Percentiles rank a stretch among this genome's conserved stretches.
Evolutionary conservation across 306 rosid species (phyloP).

Genomic region (Cicer chorassanicum): DNA sequence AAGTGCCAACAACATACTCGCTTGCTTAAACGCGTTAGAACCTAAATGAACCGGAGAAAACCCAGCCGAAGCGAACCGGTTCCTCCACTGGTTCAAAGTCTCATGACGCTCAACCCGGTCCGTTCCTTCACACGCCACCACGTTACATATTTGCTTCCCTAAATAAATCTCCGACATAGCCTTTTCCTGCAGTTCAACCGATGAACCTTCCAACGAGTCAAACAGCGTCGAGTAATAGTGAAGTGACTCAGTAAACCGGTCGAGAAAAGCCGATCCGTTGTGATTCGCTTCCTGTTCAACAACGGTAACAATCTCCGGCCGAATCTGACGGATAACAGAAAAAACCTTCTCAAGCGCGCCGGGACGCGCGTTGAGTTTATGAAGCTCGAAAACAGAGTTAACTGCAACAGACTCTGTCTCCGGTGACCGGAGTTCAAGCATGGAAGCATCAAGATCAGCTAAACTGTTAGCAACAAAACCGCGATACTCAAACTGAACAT

Average conservation of each 20-base stretch:
- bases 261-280: slow-evolving; percentile 66
- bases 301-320: slow-evolving; percentile 80
- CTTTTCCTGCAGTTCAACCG: slow-evolving; percentile 65
- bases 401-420: slow-evolving; percentile 81
- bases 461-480: slow-evolving; percentile 85
- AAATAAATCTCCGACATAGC: slow-evolving; percentile 81
- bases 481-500: slow-evolving; percentile 78
- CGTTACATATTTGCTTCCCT: slow-evolving; percentile 89
- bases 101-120: slow-evolving; percentile 94
- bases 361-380: slow-evolving; percentile 72
- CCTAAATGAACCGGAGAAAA: slow-evolving; percentile 76
- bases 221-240: slow-evolving; percentile 90
- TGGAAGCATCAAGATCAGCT: slow-evolving; percentile 86
- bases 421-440: slow-evolving; percentile 78
- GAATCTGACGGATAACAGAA: slow-evolving; percentile 68
- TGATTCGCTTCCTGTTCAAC: slow-evolving; percentile 93
- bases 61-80: slow-evolving; percentile 65
- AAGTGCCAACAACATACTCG: slow-evolving; percentile 74
- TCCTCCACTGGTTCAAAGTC: slow-evolving; percentile 71
- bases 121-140: slow-evolving; percentile 83
- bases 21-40: slow-evolving; percentile 92
- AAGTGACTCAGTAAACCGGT: slow-evolving; percentile 89
- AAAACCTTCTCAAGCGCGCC: slow-evolving; percentile 86
- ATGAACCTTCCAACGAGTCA: slow-evolving; percentile 91
- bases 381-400: slow-evolving; percentile 88